Evolutionary conservation across 208 protist species (phyloP), one percentile per base, ranked within the genome.

Genomic region (Vickermania spadyakhi): DNA sequence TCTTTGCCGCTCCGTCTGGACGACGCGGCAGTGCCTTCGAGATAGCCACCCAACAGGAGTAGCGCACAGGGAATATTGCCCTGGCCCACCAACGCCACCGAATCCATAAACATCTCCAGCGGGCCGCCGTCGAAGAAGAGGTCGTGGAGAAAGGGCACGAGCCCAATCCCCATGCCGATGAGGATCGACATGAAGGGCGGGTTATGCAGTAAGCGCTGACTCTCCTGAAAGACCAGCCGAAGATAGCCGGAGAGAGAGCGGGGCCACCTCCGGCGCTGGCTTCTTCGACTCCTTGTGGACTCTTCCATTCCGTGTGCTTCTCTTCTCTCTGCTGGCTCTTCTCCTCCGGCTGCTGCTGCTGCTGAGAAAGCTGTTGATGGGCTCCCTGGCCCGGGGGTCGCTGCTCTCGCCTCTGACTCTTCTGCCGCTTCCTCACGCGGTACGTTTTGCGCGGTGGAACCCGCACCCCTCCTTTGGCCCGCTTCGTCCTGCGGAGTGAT

Each of bases 11-110:
- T 31, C 54, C 31, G 28, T 36, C 29, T 2, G 14, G 25, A 29
- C 45, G 58, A n/a, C n/a, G 52, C 50, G 54, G 62, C 61, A 5
- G 73, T 73, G 25, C 72, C 74, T 25, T 72, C 68, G 1, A 93
- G 70, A 63, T 86, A 88, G 1, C 75, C 59, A 21, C 83, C 86
- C 31, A 93, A 68, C 62, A 93, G 69, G 58, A 93, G 70, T 62
- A 93, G 65, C n/a, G 83, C 80, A 25, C 74, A 54, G 18, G 86
- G 86, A 31, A 93, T 82, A 26, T 70, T 81, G 22, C 83, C 83
- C 25, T 79, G 64, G 31, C 73, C 71, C 1, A 93, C 52, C 2
- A 90, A 59, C 25, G 55, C 58, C 22, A 84, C 69, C 21, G 76
- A 66, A 36, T 87, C 78, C 71, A 80, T 86, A 22, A 90, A 13